These are phyloP conservation scores for Periconia digitata DNA, from an alignment of 2,329 filamentous ascomycete genomes.

Conservation along the genomic window DNA sequence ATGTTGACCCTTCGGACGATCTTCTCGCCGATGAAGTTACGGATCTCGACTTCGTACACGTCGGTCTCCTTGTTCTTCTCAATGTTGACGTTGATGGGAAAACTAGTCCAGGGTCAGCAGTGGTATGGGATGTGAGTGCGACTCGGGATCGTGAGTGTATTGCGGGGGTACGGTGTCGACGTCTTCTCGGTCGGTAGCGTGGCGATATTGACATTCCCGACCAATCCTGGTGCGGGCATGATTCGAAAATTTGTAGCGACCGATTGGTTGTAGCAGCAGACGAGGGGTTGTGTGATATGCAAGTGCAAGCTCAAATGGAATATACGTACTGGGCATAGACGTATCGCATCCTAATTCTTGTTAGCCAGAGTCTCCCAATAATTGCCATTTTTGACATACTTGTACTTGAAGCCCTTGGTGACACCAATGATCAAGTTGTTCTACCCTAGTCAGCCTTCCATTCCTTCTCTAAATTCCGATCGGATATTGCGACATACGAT, in stretches of 20 bases:
- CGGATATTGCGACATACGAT: slow-evolving; percentile 56
- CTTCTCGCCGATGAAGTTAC: slow-evolving; percentile 83
- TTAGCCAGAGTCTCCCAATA: slow-evolving; percentile 10
- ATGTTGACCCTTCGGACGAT: slow-evolving; percentile 90
- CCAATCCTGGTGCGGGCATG: too few relatives aligned
- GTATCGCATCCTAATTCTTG: slow-evolving; percentile 77
- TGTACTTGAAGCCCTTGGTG: slow-evolving; percentile 99
- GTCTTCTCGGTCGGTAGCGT: too few relatives aligned
- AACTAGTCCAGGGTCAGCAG: slow-evolving; percentile 50
- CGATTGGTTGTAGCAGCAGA: background rate
- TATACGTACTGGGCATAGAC: slow-evolving; percentile 80
- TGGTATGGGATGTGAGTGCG: background rate
- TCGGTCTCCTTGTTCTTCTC: slow-evolving; percentile 94
- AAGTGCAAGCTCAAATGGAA: background rate
- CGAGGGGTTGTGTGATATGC: background rate
- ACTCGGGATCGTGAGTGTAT: too few relatives aligned
- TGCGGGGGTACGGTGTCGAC: too few relatives aligned
- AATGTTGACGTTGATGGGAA: slow-evolving; percentile 99
- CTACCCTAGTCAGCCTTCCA: slow-evolving; percentile 27
- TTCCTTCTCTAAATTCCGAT: slow-evolving; percentile 2
- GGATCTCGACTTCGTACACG: slow-evolving; percentile 91
- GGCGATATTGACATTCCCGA: too few relatives aligned
- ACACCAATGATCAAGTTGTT: slow-evolving; percentile 99
- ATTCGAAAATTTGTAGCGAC: too few relatives aligned
- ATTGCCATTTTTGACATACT: slow-evolving; percentile 43